Evolutionary conservation across 352 stramenopile species (phyloP).

Genomic region (Globisporangium cederbergense): DNA sequence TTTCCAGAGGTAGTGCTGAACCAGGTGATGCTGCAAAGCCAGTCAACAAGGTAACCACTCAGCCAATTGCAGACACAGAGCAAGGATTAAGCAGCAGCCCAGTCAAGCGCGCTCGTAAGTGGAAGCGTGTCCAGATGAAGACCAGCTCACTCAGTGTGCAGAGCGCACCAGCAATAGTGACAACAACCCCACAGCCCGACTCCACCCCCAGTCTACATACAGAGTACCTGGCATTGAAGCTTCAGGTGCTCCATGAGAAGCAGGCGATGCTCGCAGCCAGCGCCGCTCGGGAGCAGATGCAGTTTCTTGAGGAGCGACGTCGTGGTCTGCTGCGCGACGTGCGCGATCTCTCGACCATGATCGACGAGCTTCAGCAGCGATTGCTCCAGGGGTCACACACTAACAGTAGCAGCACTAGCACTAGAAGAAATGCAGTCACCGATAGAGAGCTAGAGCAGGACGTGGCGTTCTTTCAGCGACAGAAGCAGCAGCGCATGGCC

Average conservation of each 20-base stretch:
- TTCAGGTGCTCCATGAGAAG: slow-evolving; percentile 1
- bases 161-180: neutral
- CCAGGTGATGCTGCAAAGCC: neutral
- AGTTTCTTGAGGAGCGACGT: slow-evolving; percentile 5
- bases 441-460: neutral
- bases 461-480: slow-evolving; percentile 6
- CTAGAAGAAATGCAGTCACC: neutral
- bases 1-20: neutral
- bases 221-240: neutral
- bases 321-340: neutral
- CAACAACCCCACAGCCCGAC: neutral
- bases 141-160: neutral
- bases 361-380: slow-evolving; percentile 3
- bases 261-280: neutral
- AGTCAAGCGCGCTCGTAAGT: neutral
- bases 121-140: neutral
- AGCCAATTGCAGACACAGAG: neutral
- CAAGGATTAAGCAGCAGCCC: neutral
- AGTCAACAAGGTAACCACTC: neutral
- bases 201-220: neutral
- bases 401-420: neutral
- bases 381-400: neutral
- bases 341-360: slow-evolving; percentile 9
- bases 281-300: neutral
- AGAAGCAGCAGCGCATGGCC: slow-evolving; percentile 8